Evolutionary conservation across 495 filamentous ascomycete genomes (phyloP).

Genomic region (Lophiostoma macrostomum): DNA sequence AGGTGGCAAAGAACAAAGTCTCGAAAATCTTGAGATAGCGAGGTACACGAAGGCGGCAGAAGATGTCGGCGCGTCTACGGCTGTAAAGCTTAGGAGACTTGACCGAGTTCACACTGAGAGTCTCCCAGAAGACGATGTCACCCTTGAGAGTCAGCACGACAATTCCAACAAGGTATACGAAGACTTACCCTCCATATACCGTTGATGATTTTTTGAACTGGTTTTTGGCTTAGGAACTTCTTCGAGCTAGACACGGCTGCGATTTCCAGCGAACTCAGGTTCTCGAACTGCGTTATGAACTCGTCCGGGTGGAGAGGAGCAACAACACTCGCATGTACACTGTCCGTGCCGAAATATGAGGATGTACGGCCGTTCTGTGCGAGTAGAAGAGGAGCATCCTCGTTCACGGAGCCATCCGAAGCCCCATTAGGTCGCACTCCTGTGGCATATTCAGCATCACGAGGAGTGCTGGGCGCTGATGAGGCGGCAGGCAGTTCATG

Average conservation of each 20-base stretch:
- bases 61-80: conserved; percentile 57
- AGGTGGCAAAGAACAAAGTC: conserved; percentile 78
- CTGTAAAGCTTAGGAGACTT: conserved; percentile 86
- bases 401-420: neutral
- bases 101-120: conserved; percentile 65
- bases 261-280: conserved; percentile 86
- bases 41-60: conserved; percentile 82
- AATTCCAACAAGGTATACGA: neutral
- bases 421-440: conserved; percentile 1
- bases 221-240: conserved; percentile 78
- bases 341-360: conserved; percentile 37
- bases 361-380: conserved; percentile 24
- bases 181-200: conserved; percentile 69
- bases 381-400: conserved; percentile 25
- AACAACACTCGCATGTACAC: conserved; percentile 2
- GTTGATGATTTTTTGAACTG: conserved; percentile 83
- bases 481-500: conserved; percentile 63
- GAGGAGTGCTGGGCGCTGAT: neutral
- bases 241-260: conserved; percentile 87
- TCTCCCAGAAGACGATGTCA: conserved; percentile 90
- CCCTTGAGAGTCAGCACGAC: conserved; percentile 44
- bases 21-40: conserved; percentile 89
- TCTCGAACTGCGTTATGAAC: conserved; percentile 63
- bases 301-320: conserved; percentile 49
- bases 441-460: conserved; percentile 3